Base-by-base conservation (phyloP, 352 stramenopile genomes). In the Phytophthora podocarpi region DNA sequence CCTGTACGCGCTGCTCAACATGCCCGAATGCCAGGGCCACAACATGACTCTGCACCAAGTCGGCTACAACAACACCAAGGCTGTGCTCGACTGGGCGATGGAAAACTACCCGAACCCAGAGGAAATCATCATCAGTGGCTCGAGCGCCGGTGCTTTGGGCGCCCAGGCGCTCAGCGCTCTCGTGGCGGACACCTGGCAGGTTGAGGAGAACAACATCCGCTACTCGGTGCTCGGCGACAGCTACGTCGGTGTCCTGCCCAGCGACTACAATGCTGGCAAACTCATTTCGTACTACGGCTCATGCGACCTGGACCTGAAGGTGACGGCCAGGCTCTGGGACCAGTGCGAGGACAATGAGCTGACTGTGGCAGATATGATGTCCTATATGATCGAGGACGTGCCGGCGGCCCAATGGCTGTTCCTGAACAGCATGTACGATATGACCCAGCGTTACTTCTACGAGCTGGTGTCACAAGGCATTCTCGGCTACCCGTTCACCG, bases 401-500 rank as follows among this genome's bases (percentile, higher is more conserved):
- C 64, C 77, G 5, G 65, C 49, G 21, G 74, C 67, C 43, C 64
- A 87, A 45, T 91, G 82, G 82, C 59, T 91, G 4, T 88, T 87
- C 62, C 58, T 88, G 9, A 71, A 87, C 71, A 87, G 76, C 36
- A 87, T 82, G 67, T 70, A 63, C 53, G 82, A 91, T 59, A 37
- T 62, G 40, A 82, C 67, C 8, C 82, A 91, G 64, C 82, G 82
- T 23, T 76, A 78, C 55, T 91, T 89, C 46, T 91, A 89, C 58
- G 61, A 87, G 49, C 54, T 89, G 24, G 70, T 87, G 36, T 36
- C 70, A 18, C 32, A 88, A 18, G 80, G 79, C 5, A 75, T 91
- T 41, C 42, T 81, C 15, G 56, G 46, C 32, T 91, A 76, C 55
- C 82, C 77, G 16, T 89, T 89, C 66, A 59, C 34, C 4, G 46